Base-by-base conservation (phyloP, 2,329 filamentous ascomycete genomes). In the Venturia nashicola region DNA sequence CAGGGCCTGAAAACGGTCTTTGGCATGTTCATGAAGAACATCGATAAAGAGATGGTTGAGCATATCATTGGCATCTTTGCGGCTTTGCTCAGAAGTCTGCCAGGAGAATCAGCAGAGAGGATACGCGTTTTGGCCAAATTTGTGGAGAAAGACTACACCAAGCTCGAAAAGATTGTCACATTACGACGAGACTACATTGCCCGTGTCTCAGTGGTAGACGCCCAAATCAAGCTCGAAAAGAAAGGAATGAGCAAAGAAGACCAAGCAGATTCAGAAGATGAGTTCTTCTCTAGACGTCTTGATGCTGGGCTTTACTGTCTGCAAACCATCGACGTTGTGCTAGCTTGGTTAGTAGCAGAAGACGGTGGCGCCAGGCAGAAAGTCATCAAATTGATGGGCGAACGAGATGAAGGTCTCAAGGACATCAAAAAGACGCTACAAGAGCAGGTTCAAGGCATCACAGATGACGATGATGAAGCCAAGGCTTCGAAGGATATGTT, bases 121-220 rank as follows among this genome's bases (percentile, higher is more conserved):
- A 95, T 97, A 69, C 85, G 94, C 4, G 83, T 88, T 0, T 81
- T 97, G 4, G 93, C 92, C 59, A 99, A 99, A 72, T 97, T 97
- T 70, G 88, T 96, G 20, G 94, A 99, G 74, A 96, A 91, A 72
- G 86, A 96, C 68, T 96, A 95, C 72, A 90, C 87, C 68, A 97
- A 97, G 79, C 84, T 91, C 44, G 77, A 72, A 6, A 90, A 86
- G 71, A 79, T 97, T 5, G 74, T 96, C 43, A 79, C 82, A 65
- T 74, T 97, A 59, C 83, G 92, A 48, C 78, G 84, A 59, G 87
- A 89, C 14, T 96, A 91, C 72, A 82, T 83, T 0, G 77, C 80
- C 0, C 81, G 83, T 18, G 75, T 95, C 1, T 77, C 76, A 0
- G 77, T 80, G 0, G 85, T 90, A 0, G 88, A 92, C 61, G 76